phyloP scores from a whole-genome alignment of 2,329 filamentous ascomycete species.

The Penicillium sp. region DNA sequence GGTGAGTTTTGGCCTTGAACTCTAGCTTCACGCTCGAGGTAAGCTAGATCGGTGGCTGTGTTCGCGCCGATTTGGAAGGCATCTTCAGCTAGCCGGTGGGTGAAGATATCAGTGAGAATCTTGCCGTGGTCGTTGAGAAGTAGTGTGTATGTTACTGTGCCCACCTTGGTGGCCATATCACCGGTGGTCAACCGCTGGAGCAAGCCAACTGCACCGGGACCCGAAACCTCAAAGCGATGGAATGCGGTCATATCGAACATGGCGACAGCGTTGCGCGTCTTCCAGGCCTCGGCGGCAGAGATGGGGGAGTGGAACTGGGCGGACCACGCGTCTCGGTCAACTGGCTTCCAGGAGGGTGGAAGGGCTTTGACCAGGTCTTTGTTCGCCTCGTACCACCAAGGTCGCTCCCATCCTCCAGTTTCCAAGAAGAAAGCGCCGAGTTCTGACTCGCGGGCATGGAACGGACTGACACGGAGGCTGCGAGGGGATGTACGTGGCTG shows the following conservation, averaged over 20 bases:
- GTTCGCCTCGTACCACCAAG: slow-evolving; percentile 64
- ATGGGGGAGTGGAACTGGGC: slow-evolving; percentile 59
- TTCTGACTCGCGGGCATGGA: slow-evolving; percentile 56
- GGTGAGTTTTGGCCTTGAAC: slow-evolving; percentile 42
- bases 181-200: slow-evolving; percentile 51
- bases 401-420: slow-evolving; percentile 63
- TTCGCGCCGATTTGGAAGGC: slow-evolving; percentile 57
- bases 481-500: slow-evolving; percentile 60
- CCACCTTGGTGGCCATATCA: slow-evolving; percentile 47
- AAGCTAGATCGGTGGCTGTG: slow-evolving; percentile 55
- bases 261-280: slow-evolving; percentile 62
- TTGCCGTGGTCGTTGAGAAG: slow-evolving; percentile 57
- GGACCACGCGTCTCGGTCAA: slow-evolving; percentile 61
- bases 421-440: slow-evolving; percentile 58
- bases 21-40: slow-evolving; percentile 56
- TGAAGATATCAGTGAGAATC: slow-evolving; percentile 59
- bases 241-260: slow-evolving; percentile 66
- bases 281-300: slow-evolving; percentile 63
- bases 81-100: slow-evolving; percentile 54
- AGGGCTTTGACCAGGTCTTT: slow-evolving; percentile 52
- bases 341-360: slow-evolving; percentile 56
- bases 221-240: slow-evolving; percentile 59
- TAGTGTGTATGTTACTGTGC: slow-evolving; percentile 58
- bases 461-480: slow-evolving; percentile 61
- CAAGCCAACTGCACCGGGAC: slow-evolving; percentile 58